A percentile compares a stretch with the other conserved stretches of the same genome.
phyloP scores from a whole-genome alignment of 2,329 filamentous ascomycete genomes.

The Albophoma yamanashiensis region DNA sequence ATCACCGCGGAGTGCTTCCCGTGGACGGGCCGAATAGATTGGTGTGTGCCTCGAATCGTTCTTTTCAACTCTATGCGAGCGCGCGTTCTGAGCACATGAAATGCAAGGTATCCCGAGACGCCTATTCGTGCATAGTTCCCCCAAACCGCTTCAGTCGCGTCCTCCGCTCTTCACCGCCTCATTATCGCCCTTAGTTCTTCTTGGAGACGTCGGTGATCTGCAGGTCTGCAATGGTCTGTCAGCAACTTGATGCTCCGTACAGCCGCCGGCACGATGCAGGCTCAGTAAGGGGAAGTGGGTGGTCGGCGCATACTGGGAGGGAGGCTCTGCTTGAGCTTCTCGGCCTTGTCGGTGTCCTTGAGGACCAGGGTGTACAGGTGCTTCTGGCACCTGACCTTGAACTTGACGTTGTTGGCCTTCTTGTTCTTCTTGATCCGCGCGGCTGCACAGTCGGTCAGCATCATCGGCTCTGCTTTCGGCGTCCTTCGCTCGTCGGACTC shows the following conservation, averaged over 20 bases:
- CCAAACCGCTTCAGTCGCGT: slow-evolving; percentile 14
- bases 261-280: background rate
- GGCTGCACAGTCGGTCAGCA: slow-evolving; percentile 41
- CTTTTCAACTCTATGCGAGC: slow-evolving; percentile 26
- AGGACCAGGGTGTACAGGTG: slow-evolving; percentile 97
- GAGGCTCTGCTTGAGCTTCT: slow-evolving; percentile 99
- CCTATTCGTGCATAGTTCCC: slow-evolving; percentile 34
- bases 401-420: slow-evolving; percentile 90
- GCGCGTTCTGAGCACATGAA: slow-evolving; percentile 30
- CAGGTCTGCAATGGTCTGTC: slow-evolving; percentile 27
- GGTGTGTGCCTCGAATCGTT: slow-evolving; percentile 20
- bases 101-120: slow-evolving; percentile 47
- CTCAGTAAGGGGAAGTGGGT: background rate
- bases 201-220: slow-evolving; percentile 43
- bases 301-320: slow-evolving; percentile 70
- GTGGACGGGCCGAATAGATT: background rate
- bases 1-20: background rate
- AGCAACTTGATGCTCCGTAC: background rate
- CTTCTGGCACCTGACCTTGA: slow-evolving; percentile 98
- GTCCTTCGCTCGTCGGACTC: background rate
- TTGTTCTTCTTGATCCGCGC: slow-evolving; percentile 95
- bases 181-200: slow-evolving; percentile 32
- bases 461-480: background rate
- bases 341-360: slow-evolving; percentile 98
- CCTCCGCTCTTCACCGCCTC: slow-evolving; percentile 11